Base-by-base conservation (phyloP, 208 protist genomes). In the Balamuthia mandrillaris region DNA sequence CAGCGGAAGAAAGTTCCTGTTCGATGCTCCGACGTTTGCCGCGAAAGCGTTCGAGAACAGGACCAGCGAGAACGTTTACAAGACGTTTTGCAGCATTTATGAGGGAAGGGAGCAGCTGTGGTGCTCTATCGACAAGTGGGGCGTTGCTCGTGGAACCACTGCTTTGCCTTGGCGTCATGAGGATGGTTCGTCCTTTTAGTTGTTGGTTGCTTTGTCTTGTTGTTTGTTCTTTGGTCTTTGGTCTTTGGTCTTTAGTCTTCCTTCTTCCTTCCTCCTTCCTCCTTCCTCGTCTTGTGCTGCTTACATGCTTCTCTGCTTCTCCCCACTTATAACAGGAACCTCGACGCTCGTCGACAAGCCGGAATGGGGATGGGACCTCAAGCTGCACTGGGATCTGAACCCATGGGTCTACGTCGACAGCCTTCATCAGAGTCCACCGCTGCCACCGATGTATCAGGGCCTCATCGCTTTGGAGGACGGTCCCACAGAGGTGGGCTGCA, bases 371-470 rank as follows among this genome's bases (percentile, higher is more conserved):
- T 79, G 51, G 45, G 54, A 63, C 33, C 33, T 79, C 0, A 27
- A 79, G 18, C 51, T 35, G 24, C 70, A 79, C 51, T 79, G 70
- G 70, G 70, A 79, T 44, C 54, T 27, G 51, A 79, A 79, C 42
- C 70, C 70, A 4, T 79, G 70, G 70, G 27, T 61, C 14, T 79
- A 79, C 42, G 31, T 44, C 18, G 51, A 29, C 24, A 68, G 37
- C 35, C 21, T 68, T 21, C 41, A 61, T 14, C 51, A 35, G 12
- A 35, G 45, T 14, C n/a, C n/a, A n/a, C n/a, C n/a, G n/a, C 51
- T 79, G 45, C 70, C 70, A 10, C 24, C 29, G 18, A 61, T 79
- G 45, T 54, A 79, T 3, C 45, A 61, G 3, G 45, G 70, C 42
- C 45, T 79, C 24, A 65, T 79, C 24, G 70, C 70, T 4, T 33